Evolutionary conservation across 192 early-diverging fungal genomes (phyloP).

Genomic region (Coemansia sp.): DNA sequence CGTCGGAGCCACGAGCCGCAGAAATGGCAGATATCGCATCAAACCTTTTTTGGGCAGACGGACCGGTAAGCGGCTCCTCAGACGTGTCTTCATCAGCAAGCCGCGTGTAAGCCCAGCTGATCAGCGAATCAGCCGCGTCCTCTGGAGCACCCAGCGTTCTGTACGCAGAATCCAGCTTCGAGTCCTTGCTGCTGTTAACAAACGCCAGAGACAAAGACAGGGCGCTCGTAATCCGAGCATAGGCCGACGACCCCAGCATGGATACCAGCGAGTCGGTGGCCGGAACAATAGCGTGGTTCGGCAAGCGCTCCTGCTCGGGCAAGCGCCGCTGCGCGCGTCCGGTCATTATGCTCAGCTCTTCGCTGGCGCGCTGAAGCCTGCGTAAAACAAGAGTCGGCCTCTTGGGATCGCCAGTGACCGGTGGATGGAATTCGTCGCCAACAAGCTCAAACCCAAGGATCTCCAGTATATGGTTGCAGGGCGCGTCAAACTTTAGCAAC

Average conservation of each 20-base stretch:
- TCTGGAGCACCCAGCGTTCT: conserved; percentile 43
- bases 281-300: neutral
- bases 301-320: conserved; percentile 24
- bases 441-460: conserved; percentile 33
- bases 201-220: conserved; percentile 4
- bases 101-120: conserved; percentile 59
- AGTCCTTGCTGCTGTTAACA: neutral
- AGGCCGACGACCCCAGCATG: conserved; percentile 18
- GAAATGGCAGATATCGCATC: conserved; percentile 52
- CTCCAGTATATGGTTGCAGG: conserved; percentile 38
- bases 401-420: neutral
- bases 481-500: conserved; percentile 41
- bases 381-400: neutral
- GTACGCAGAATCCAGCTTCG: conserved; percentile 23
- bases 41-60: conserved; percentile 32
- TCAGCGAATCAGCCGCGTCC: conserved; percentile 50
- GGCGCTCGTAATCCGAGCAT: neutral
- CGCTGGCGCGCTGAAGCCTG: conserved; percentile 23
- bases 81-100: conserved; percentile 52
- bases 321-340: conserved; percentile 36
- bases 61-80: conserved; percentile 17
- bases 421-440: conserved; percentile 31
- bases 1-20: conserved; percentile 32
- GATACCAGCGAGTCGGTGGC: neutral
- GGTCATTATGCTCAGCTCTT: conserved; percentile 26